Conservation (phyloP, 768 basidiomycete genomes). For the Hygrocybe coccinea region DNA sequence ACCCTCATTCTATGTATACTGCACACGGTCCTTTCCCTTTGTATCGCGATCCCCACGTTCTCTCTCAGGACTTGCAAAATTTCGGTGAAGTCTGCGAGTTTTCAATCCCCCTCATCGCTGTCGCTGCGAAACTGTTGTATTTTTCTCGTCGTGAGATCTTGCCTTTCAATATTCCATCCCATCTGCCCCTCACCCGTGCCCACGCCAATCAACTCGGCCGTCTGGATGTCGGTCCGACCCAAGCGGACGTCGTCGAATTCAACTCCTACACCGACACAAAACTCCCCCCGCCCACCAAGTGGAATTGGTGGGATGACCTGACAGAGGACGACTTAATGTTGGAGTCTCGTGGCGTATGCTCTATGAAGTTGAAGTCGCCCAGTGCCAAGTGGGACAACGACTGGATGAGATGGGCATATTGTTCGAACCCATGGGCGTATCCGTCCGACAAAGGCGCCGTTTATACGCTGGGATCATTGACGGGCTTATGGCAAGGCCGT, state of each 20-base stretch:
- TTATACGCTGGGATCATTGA: slow-evolving; percentile 49
- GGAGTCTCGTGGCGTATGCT: background rate
- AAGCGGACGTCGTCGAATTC: slow-evolving; percentile 56
- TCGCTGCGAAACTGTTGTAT: slow-evolving; percentile 61
- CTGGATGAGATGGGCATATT: slow-evolving; percentile 32
- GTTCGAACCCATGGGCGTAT: slow-evolving; percentile 31
- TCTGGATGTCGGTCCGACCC: slow-evolving; percentile 39
- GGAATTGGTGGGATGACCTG: slow-evolving; percentile 7
- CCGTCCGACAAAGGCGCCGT: slow-evolving; percentile 28
- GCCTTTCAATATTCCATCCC: slow-evolving; percentile 40
- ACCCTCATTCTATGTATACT: slow-evolving; percentile 26
- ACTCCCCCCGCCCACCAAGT: slow-evolving; percentile 22
- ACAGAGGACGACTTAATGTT: background rate
- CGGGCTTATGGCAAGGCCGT: slow-evolving; percentile 60
- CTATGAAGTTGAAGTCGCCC: background rate
- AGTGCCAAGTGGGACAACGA: slow-evolving; percentile 8
- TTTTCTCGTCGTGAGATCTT: slow-evolving; percentile 51
- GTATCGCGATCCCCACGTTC: slow-evolving; percentile 28
- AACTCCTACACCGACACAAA: slow-evolving; percentile 39
- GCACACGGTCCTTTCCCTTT: slow-evolving; percentile 46
- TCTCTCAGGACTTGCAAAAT: slow-evolving; percentile 21
- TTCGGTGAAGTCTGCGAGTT: slow-evolving; percentile 20
- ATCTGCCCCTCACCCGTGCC: slow-evolving; percentile 30
- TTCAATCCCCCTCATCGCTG: slow-evolving; percentile 42
- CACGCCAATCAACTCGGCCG: slow-evolving; percentile 21